Conservation (phyloP, 164 flowering plant genomes). For the Kalanchoe fedtschenkoi region DNA sequence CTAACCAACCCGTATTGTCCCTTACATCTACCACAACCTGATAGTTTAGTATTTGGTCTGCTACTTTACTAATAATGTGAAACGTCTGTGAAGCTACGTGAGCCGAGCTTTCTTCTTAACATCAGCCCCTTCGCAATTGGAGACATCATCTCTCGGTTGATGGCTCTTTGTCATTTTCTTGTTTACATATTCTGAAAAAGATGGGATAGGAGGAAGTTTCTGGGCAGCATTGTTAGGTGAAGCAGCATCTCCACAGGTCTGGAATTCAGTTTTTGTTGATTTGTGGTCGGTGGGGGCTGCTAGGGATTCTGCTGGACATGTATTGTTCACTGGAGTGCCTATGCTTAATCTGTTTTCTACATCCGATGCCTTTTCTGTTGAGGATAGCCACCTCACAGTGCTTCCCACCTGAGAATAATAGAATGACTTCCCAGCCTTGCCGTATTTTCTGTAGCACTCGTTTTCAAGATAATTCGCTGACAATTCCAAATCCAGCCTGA, state of each 20-base stretch:
- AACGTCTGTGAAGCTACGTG: background rate
- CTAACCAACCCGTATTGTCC: no score
- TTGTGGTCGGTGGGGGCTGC: background rate
- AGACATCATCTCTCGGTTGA: background rate
- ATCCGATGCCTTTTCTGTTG: background rate
- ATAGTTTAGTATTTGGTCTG: no score
- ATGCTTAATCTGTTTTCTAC: background rate
- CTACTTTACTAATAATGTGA: background rate
- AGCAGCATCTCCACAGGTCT: background rate
- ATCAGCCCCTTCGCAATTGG: background rate
- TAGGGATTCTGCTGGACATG: slow-evolving; percentile 1
- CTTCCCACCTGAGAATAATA: slow-evolving; percentile 57
- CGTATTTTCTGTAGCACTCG: slow-evolving; percentile 68
- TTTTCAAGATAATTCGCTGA: slow-evolving; percentile 52
- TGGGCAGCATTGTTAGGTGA: background rate
- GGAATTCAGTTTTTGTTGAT: background rate
- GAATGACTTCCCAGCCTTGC: slow-evolving; percentile 65
- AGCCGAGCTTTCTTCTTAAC: background rate
- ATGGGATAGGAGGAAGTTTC: slow-evolving; percentile 6
- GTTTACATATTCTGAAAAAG: slow-evolving; percentile 2
- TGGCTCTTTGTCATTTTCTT: background rate
- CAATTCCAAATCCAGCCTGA: slow-evolving; percentile 46
- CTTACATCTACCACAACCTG: no score
- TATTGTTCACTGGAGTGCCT: background rate
- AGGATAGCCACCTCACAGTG: slow-evolving; percentile 6